Evolutionary conservation across 2,329 filamentous ascomycete genomes (phyloP), one percentile per base, ranked within the genome.

Genomic region (Colletotrichum viniferum): DNA sequence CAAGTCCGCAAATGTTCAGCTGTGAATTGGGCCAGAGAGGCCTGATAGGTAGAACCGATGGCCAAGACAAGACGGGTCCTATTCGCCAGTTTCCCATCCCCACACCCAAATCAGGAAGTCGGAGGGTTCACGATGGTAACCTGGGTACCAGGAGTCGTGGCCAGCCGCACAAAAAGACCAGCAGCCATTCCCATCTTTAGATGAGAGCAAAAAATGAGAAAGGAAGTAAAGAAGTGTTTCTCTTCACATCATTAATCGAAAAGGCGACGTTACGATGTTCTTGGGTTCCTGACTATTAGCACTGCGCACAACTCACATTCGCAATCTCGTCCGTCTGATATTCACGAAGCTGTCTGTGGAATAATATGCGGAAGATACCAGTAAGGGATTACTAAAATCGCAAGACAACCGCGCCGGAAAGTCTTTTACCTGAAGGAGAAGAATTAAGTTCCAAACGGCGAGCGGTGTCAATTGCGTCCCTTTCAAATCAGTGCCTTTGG

Each of bases 321-420:
- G n/a, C 43, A 21, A 13, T 7, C 43, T 7, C 12, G n/a, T 52
- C n/a, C 4, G 10, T 52, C n/a, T 52, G 0, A 13, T 21, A 52
- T 24, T 13, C n/a, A 21, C 43, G 6, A 12, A 13, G n/a, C 7
- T 13, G n/a, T 52, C 2, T 21, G 10, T 1, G 3, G 43, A 21
- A 52, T 52, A 52, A 0, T 4, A 3, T 52, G 43, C n/a, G 6
- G 43, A 13, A 1, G n/a, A 52, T 3, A 21, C 43, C 10, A 3
- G 43, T 0, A 48, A 21, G 5, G 7, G 1, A 0, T 21, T 48
- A 1, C 0, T 0, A 13, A 7, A 48, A 5, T 48, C 2, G 2
- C 7, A 7, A 21, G 43, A 48, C 5, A 13, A 48, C n/a, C 0
- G 38, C 38, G 2, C 18, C 38, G 1, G 18, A 18, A 18, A 10